Base-by-base conservation (phyloP, 2,329 filamentous ascomycete species). In the Thermothelomyces thermophilus region DNA sequence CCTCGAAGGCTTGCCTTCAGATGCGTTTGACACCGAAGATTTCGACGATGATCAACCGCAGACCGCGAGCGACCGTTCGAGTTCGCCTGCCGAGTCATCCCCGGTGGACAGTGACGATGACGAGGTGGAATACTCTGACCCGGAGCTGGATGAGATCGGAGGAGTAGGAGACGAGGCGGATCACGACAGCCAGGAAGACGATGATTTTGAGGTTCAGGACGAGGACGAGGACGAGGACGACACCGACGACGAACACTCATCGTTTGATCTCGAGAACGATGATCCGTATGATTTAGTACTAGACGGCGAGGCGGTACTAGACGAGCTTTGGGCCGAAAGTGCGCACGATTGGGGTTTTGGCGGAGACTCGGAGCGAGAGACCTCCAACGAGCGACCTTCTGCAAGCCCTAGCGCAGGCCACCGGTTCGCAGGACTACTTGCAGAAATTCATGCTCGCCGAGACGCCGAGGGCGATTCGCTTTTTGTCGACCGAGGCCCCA, bases 11-110 rank as follows among this genome's bases (percentile, higher is more conserved):
- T 2, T 52, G 5, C 36, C 43, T 10, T 46, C 47, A 5, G 35
- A 48, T 48, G 33, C 44, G 6, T 43, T 48, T 14, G 41, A 42
- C 9, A 28, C 30, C 30, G 46, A 46, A 33, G 46, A 52, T 13
- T 26, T 36, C 14, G 46, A 52, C 20, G 22, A 40, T n/a, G 51
- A 46, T 22, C 39, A 19, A 5, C 36, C 46, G 5, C 31, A 33
- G n/a, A n/a, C 31, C 3, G 46, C 13, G 17, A 44, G 14, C 39
- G 41, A 47, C 35, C 37, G 26, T 19, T 46, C 43, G n/a, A 42
- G 42, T 11, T 42, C 37, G 42, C 37, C 48, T 13, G 37, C 42
- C 17, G 48, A 33, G 10, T 42, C 37, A 1, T 51, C 48, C 2
- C 48, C 48, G 2, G 20, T 2, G 3, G 28, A 36, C 1, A 10